A percentile compares a stretch with the other conserved stretches of the same genome.
These are phyloP conservation scores for Trametes cinnabarina DNA, from an alignment of 768 basidiomycete genomes.

Conservation along the genomic window DNA sequence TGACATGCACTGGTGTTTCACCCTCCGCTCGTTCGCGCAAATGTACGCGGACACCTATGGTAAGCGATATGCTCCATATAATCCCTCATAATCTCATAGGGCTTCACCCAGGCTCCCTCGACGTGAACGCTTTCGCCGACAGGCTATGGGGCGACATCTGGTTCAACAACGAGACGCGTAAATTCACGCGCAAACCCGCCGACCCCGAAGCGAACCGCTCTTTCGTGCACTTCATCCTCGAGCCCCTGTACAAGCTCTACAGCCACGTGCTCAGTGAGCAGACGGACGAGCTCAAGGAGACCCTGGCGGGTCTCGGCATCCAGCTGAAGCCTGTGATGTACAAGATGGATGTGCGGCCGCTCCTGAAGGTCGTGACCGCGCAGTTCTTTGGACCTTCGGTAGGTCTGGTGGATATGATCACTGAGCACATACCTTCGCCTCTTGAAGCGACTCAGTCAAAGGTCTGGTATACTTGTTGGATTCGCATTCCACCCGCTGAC, in stretches of 20 bases:
- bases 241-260: constrained; percentile 96
- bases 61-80: constrained; percentile 31
- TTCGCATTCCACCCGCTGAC: not conserved
- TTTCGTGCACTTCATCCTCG: constrained; percentile 95
- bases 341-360: constrained; percentile 97
- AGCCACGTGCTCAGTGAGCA: constrained; percentile 93
- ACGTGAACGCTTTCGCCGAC: constrained; percentile 82
- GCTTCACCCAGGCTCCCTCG: constrained; percentile 55
- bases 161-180: constrained; percentile 79
- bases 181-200: constrained; percentile 82
- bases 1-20: constrained; percentile 98
- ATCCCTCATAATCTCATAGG: too few relatives aligned
- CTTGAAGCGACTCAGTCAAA: constrained; percentile 55
- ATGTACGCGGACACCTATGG: constrained; percentile 96
- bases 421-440: constrained; percentile 87
- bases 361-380: constrained; percentile 88
- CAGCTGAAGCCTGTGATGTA: constrained; percentile 88
- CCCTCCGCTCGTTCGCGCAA: constrained; percentile 87
- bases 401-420: constrained; percentile 91
- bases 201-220: constrained; percentile 79
- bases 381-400: constrained; percentile 94
- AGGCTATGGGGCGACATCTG: constrained; percentile 99
- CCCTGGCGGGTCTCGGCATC: constrained; percentile 76
- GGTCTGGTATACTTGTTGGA: constrained; percentile 36
- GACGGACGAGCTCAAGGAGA: constrained; percentile 80